Conservation (phyloP, 768 basidiomycete genomes). For the Tylopilus sp. region DNA sequence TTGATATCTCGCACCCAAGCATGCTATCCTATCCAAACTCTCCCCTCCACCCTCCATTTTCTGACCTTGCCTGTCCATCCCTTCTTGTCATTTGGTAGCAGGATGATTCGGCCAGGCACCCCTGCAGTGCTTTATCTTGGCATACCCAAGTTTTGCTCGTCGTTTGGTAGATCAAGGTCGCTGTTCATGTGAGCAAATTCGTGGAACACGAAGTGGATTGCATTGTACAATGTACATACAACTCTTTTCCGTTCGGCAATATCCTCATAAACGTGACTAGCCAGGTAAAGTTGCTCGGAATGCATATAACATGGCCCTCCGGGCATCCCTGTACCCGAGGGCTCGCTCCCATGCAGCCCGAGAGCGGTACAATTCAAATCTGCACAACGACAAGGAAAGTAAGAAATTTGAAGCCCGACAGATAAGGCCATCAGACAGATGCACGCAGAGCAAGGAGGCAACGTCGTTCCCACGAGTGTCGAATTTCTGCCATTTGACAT, state of each 20-base stretch:
- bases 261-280: too few relatives aligned
- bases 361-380: too few relatives aligned
- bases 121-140: constrained; percentile 2
- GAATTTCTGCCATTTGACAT: too few relatives aligned
- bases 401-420: too few relatives aligned
- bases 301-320: too few relatives aligned
- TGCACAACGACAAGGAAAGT: too few relatives aligned
- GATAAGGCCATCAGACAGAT: too few relatives aligned
- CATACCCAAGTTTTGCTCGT: constrained; percentile 17
- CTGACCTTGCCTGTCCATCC: constrained; percentile 1
- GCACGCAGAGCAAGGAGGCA: too few relatives aligned
- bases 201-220: background rate
- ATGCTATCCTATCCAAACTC: constrained; percentile 16
- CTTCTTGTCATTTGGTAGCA: constrained; percentile 9
- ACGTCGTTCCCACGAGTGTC: too few relatives aligned
- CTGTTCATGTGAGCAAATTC: background rate
- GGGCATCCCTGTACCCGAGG: too few relatives aligned
- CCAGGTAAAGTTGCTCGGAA: too few relatives aligned
- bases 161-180: constrained; percentile 3
- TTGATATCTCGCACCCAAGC: constrained; percentile 22
- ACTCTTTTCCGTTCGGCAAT: background rate
- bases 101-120: constrained; percentile 6
- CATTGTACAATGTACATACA: constrained; percentile 1
- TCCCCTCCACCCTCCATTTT: background rate
- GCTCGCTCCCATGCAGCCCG: too few relatives aligned